Evolutionary conservation across 2,329 filamentous ascomycete species (phyloP).

Genomic region (Cryphonectria japonica): DNA sequence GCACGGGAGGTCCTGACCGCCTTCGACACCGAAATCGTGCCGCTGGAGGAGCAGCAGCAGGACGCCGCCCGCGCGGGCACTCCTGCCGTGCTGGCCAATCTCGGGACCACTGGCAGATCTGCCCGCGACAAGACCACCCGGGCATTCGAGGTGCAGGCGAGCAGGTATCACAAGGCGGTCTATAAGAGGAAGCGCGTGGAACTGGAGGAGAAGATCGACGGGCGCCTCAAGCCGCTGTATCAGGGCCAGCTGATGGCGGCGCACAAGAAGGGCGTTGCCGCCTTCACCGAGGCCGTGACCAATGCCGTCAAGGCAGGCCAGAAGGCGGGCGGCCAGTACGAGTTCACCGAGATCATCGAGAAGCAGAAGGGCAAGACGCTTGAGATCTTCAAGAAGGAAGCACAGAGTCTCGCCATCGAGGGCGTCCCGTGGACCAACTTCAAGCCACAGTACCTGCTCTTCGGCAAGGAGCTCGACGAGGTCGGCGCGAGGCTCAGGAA

Average conservation of each 20-base stretch:
- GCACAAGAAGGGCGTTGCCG: conserved; percentile 82
- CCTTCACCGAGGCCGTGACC: conserved; percentile 88
- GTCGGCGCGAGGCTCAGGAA: conserved; percentile 83
- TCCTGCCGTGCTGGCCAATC: conserved; percentile 70
- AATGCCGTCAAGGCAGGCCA: conserved; percentile 86
- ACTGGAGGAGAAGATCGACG: conserved; percentile 83
- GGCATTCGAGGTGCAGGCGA: conserved; percentile 88
- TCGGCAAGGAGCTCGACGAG: conserved; percentile 88
- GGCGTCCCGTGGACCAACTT: conserved; percentile 89
- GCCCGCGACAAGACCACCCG: conserved; percentile 75
- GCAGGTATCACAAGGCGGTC: conserved; percentile 95
- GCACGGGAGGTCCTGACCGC: conserved; percentile 80
- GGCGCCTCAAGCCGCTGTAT: conserved; percentile 85
- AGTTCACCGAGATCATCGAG: conserved; percentile 92
- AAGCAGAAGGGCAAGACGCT: conserved; percentile 79
- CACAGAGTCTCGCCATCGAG: conserved; percentile 73
- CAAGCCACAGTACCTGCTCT: conserved; percentile 75
- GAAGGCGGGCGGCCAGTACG: conserved; percentile 87
- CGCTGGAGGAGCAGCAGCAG: conserved; percentile 84
- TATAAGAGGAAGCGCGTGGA: conserved; percentile 85
- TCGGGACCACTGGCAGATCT: conserved; percentile 73
- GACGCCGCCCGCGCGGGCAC: conserved; percentile 75
- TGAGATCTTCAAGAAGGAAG: conserved; percentile 75
- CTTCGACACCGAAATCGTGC: conserved; percentile 81
- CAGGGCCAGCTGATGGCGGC: conserved; percentile 84